Conservation (phyloP, 495 filamentous ascomycete species). For the Penicillium cataractarum region DNA sequence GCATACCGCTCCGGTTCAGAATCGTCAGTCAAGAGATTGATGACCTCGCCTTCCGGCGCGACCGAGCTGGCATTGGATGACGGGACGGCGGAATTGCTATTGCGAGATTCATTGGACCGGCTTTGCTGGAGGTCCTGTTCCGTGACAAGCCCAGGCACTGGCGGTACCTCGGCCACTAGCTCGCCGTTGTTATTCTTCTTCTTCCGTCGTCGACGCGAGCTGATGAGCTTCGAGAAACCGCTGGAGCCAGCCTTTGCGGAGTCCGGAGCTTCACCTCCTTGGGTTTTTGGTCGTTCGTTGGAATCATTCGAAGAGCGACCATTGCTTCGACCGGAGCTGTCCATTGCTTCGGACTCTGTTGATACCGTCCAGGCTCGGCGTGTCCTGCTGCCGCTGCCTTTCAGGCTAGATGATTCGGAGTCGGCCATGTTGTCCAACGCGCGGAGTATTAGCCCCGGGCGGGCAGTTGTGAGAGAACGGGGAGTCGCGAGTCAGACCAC, state of each 20-base stretch:
- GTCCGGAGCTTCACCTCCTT: slow-evolving; percentile 42
- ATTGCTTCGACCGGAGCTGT: slow-evolving; percentile 43
- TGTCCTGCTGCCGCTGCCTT: slow-evolving; percentile 25
- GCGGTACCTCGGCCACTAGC: slow-evolving; percentile 34
- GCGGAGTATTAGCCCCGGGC: slow-evolving; percentile 13
- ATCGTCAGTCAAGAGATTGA: slow-evolving; percentile 69
- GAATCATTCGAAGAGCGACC: slow-evolving; percentile 50
- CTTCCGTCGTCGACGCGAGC: slow-evolving; percentile 49
- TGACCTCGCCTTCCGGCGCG: slow-evolving; percentile 35
- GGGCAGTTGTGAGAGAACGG: slow-evolving; percentile 6
- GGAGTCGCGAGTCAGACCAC: slow-evolving; percentile 7
- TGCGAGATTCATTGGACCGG: slow-evolving; percentile 33
- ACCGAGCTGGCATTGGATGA: slow-evolving; percentile 36
- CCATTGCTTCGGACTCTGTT: slow-evolving; percentile 39
- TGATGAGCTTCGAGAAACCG: slow-evolving; percentile 58
- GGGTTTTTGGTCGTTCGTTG: slow-evolving; percentile 47
- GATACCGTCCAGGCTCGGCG: slow-evolving; percentile 39
- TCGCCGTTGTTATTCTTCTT: slow-evolving; percentile 31
- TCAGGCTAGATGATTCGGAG: slow-evolving; percentile 36
- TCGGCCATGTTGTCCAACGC: slow-evolving; percentile 31
- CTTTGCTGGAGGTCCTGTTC: slow-evolving; percentile 28
- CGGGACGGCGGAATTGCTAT: slow-evolving; percentile 25
- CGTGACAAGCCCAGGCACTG: slow-evolving; percentile 25
- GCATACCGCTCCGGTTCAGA: slow-evolving; percentile 73
- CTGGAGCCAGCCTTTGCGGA: slow-evolving; percentile 41